These are phyloP conservation scores for Suillus subaureus DNA, from an alignment of 768 basidiomycete genomes.

Conservation along the genomic window DNA sequence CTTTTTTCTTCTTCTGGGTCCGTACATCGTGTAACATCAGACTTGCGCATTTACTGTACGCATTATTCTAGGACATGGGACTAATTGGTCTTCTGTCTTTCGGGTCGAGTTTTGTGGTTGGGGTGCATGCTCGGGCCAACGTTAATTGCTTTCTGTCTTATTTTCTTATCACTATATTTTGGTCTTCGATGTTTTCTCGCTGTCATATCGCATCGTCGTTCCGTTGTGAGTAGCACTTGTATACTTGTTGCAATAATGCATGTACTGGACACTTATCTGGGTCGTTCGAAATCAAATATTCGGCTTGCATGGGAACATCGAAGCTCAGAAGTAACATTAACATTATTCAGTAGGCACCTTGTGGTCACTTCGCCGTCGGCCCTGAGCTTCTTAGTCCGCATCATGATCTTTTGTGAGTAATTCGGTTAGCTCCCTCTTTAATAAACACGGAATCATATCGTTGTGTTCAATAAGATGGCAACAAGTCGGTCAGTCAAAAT, in stretches of 20 bases:
- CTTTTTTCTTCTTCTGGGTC: slow-evolving; percentile 19
- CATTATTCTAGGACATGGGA: slow-evolving; percentile 35
- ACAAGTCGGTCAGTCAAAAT: background rate
- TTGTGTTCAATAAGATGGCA: background rate
- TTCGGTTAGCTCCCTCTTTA: background rate
- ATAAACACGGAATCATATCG: background rate
- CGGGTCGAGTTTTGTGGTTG: slow-evolving; percentile 30
- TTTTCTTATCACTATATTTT: slow-evolving; percentile 32
- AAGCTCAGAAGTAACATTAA: background rate
- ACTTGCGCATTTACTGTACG: slow-evolving; percentile 36
- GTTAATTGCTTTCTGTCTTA: slow-evolving; percentile 32
- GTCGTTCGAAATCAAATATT: background rate
- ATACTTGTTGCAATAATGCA: slow-evolving; percentile 17
- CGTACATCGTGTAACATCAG: slow-evolving; percentile 36
- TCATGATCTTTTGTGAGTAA: background rate
- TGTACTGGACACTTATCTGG: slow-evolving; percentile 4
- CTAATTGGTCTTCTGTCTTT: slow-evolving; percentile 31
- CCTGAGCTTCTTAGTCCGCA: slow-evolving; percentile 11
- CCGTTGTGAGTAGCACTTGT: slow-evolving; percentile 33
- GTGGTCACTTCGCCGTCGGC: slow-evolving; percentile 12
- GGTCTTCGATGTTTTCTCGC: slow-evolving; percentile 28
- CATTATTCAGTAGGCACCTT: background rate
- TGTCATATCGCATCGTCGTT: slow-evolving; percentile 30
- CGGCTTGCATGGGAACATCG: background rate
- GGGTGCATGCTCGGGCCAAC: slow-evolving; percentile 31